Evolutionary conservation across 306 rosid species (phyloP).

Genomic region (Alnus glutinosa): DNA sequence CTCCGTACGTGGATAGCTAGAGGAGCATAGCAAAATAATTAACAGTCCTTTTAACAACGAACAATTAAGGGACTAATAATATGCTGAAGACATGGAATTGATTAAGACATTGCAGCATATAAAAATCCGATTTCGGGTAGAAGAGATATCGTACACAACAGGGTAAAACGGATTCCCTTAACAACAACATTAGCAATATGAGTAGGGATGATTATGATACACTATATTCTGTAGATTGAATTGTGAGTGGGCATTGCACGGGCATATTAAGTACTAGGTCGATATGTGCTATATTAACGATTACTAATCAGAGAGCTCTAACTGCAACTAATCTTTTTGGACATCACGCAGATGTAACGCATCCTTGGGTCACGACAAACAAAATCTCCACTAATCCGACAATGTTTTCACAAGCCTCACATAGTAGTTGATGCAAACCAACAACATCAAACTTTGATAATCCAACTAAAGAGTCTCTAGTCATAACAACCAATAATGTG

Average conservation of each 20-base stretch:
- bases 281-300: not conserved
- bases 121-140: too few relatives aligned
- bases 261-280: not conserved
- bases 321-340: not conserved
- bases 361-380: not conserved
- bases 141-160: too few relatives aligned
- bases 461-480: not conserved
- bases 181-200: not conserved
- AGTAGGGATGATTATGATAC: not conserved
- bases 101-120: not conserved
- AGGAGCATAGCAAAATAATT: conserved; percentile 28
- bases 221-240: not conserved
- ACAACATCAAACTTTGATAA: not conserved
- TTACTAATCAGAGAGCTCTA: not conserved
- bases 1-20: conserved; percentile 96
- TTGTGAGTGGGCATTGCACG: too few relatives aligned
- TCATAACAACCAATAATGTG: not conserved
- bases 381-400: not conserved
- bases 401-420: not conserved
- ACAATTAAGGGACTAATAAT: not conserved
- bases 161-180: not conserved
- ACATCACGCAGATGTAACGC: not conserved
- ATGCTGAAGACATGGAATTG: not conserved
- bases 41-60: not conserved
- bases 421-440: not conserved